phyloP scores from a whole-genome alignment of 2,329 filamentous ascomycete genomes.

The Ophiostoma populinum region DNA sequence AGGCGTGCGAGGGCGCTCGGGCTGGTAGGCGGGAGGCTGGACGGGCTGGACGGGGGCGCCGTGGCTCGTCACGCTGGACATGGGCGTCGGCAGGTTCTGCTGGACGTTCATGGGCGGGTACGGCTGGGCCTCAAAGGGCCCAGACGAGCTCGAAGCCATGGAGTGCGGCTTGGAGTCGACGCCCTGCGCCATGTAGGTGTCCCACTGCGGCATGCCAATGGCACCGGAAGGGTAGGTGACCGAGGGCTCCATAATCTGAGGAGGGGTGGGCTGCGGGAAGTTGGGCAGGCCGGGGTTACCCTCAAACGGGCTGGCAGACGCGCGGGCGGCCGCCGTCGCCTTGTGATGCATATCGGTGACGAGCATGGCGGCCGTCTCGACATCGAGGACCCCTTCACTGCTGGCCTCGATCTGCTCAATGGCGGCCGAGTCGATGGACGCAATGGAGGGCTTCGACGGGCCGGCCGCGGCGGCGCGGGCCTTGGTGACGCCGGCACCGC shows the following conservation, averaged over 20 bases:
- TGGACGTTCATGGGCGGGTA: conserved; percentile 40
- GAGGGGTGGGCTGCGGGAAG: conserved; percentile 49
- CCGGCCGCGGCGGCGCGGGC: conserved; percentile 36
- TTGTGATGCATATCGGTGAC: conserved; percentile 98
- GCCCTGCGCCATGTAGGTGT: conserved; percentile 60
- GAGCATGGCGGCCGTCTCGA: conserved; percentile 95
- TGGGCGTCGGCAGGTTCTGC: conserved; percentile 41
- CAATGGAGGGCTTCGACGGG: conserved; percentile 60
- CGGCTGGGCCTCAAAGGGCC: conserved; percentile 51
- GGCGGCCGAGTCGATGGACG: conserved; percentile 60
- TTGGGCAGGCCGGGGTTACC: conserved; percentile 40
- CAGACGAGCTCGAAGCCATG: conserved; percentile 45
- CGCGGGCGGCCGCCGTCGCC: conserved; percentile 54
- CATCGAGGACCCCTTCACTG: conserved; percentile 81
- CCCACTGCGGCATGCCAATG: conserved; percentile 78
- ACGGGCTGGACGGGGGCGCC: conserved; percentile 41
- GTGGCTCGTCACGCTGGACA: conserved; percentile 53
- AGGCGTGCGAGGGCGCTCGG: conserved; percentile 49
- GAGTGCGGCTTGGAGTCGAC: conserved; percentile 63
- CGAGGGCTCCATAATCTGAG: conserved; percentile 58
- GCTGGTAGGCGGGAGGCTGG: conserved; percentile 52
- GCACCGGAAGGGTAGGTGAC: conserved; percentile 62
- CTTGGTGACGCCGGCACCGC: conserved; percentile 46
- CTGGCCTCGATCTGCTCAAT: conserved; percentile 86
- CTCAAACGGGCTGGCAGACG: conserved; percentile 37